These are phyloP conservation scores for Rubia peregrina DNA, from an alignment of 305 asterid genomes.

Conservation along the genomic window DNA sequence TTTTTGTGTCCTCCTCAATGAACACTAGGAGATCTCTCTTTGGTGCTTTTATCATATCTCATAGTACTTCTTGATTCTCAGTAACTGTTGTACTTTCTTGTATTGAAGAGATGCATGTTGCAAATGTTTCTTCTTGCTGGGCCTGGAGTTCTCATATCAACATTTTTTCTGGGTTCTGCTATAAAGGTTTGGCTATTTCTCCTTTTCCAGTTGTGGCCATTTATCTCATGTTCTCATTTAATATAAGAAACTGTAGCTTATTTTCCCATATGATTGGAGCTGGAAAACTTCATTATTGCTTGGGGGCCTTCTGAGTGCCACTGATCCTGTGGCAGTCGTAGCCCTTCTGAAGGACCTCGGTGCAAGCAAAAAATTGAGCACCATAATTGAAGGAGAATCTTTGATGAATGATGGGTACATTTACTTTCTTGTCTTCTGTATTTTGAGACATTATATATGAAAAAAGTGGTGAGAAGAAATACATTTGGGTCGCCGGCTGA, in stretches of 20 bases:
- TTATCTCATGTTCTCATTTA: constrained; percentile 23
- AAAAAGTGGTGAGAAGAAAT: not conserved
- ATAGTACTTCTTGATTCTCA: not conserved
- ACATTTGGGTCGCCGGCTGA: constrained; percentile 3
- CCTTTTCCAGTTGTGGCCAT: constrained; percentile 18
- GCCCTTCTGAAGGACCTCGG: constrained; percentile 95
- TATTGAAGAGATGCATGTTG: constrained; percentile 64
- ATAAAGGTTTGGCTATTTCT: constrained; percentile 56
- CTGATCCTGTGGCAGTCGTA: constrained; percentile 98
- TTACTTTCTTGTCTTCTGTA: not conserved
- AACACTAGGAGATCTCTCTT: too few relatives aligned
- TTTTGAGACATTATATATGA: not conserved
- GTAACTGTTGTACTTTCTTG: not conserved
- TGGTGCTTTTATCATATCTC: not conserved
- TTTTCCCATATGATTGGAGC: constrained; percentile 91
- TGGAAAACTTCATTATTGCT: constrained; percentile 89
- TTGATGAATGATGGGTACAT: constrained; percentile 96
- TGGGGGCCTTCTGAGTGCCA: constrained; percentile 98
- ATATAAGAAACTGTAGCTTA: constrained; percentile 45
- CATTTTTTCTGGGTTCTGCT: constrained; percentile 75
- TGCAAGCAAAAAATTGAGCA: constrained; percentile 89
- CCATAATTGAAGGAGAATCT: constrained; percentile 96
- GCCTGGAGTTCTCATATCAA: constrained; percentile 93
- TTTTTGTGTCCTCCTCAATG: not conserved
- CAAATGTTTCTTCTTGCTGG: constrained; percentile 95